Percentiles rank a stretch among this genome's conserved stretches.
Evolutionary conservation across 495 filamentous ascomycete species (phyloP).

Genomic region (Aspergillus sclerotiicarbonarius): DNA sequence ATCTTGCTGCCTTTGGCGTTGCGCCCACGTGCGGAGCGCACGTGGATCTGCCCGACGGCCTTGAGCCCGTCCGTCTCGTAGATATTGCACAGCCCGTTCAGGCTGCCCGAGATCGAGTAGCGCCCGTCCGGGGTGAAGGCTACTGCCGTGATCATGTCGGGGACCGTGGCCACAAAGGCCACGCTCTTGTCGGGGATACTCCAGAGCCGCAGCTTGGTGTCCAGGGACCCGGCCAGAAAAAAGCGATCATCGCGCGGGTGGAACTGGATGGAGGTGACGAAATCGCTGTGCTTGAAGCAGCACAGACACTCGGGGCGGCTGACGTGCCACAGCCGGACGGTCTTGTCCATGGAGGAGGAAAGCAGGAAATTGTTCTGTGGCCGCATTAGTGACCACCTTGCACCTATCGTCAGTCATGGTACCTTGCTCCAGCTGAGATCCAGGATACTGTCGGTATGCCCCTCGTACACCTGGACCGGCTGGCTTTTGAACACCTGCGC

Average conservation of each 20-base stretch:
- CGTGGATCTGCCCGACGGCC: constrained; percentile 79
- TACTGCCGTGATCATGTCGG: constrained; percentile 90
- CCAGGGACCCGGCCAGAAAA: constrained; percentile 90
- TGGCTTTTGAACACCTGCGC: constrained; percentile 87
- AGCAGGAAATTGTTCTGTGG: constrained; percentile 88
- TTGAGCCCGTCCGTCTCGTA: constrained; percentile 95
- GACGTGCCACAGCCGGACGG: constrained; percentile 91
- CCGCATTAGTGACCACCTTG: constrained; percentile 9
- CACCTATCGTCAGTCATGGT: constrained; percentile 13
- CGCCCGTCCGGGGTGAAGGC: constrained; percentile 91
- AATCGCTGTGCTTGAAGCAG: constrained; percentile 95
- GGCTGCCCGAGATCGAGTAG: constrained; percentile 81
- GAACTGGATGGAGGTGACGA: constrained; percentile 92
- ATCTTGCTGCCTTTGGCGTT: constrained; percentile 98
- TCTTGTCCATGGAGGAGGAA: constrained; percentile 98
- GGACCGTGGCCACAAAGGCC: constrained; percentile 77
- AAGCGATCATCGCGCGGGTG: constrained; percentile 95
- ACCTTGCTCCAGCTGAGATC: constrained; percentile 97
- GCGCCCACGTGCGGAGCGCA: constrained; percentile 82
- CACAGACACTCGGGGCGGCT: constrained; percentile 84
- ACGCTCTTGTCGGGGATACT: constrained; percentile 96
- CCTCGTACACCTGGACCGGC: constrained; percentile 74
- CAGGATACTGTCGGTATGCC: constrained; percentile 83
- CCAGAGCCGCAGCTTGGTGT: constrained; percentile 91
- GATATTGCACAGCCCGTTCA: constrained; percentile 84